These are phyloP conservation scores for Pichia norvegensis DNA, from an alignment of 1,139 yeast genomes.

Conservation along the genomic window DNA sequence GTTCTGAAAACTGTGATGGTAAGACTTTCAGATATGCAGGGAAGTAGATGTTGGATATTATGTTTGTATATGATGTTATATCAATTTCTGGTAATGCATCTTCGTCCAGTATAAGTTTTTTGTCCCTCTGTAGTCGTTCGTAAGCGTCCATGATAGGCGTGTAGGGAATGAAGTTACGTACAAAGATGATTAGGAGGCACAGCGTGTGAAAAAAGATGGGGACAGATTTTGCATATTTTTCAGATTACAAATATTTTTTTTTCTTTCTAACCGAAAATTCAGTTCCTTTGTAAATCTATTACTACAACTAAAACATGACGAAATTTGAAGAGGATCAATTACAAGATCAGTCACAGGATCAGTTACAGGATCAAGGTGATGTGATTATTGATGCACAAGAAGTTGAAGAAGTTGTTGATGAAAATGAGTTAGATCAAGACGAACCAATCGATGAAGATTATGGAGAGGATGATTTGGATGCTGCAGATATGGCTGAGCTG, in stretches of 20 bases:
- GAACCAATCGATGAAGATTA: constrained; percentile 32
- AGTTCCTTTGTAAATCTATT: background rate
- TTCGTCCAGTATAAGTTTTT: constrained; percentile 5
- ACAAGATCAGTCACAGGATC: constrained; percentile 24
- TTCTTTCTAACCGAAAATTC: too few species aligned
- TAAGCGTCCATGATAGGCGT: background rate
- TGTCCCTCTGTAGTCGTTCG: constrained; percentile 1
- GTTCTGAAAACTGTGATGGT: constrained; percentile 17
- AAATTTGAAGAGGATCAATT: background rate
- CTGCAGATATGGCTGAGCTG: constrained; percentile 29
- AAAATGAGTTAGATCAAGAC: constrained; percentile 21
- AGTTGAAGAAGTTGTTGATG: constrained; percentile 52
- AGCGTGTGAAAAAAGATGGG: background rate
- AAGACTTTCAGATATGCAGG: constrained; percentile 11
- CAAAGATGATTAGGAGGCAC: background rate
- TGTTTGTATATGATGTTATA: background rate
- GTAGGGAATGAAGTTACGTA: background rate
- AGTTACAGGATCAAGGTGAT: constrained; percentile 32
- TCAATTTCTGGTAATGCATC: background rate
- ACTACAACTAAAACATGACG: background rate
- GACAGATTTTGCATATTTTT: background rate
- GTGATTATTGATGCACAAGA: constrained; percentile 51
- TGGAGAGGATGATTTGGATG: constrained; percentile 28
- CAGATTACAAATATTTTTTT: background rate
- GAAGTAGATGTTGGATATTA: constrained; percentile 9